These are phyloP conservation scores for Pisolithus tinctorius DNA, from an alignment of 768 basidiomycete species.

Conservation along the genomic window DNA sequence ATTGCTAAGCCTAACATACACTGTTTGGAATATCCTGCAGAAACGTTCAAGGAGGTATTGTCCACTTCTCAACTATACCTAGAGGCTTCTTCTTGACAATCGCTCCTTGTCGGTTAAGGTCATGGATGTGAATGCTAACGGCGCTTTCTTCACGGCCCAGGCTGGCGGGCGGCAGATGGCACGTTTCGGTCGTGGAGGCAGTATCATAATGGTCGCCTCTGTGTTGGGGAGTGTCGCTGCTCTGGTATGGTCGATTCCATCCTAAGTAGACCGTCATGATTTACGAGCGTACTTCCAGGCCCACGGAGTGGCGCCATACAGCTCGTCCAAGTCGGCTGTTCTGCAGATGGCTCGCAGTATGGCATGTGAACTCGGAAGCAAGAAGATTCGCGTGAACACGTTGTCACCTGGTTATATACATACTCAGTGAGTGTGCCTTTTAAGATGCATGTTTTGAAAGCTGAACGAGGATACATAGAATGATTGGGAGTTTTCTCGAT, in stretches of 20 bases:
- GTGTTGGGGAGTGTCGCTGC: constrained; percentile 66
- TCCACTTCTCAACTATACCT: constrained; percentile 1
- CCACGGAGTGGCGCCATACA: constrained; percentile 74
- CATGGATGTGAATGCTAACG: constrained; percentile 57
- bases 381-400: constrained; percentile 66
- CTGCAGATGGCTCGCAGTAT: constrained; percentile 77
- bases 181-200: constrained; percentile 39
- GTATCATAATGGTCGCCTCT: constrained; percentile 53
- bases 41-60: constrained; percentile 55
- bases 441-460: constrained; percentile 4
- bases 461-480: constrained; percentile 31
- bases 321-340: constrained; percentile 71
- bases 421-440: constrained; percentile 40
- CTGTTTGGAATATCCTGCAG: constrained; percentile 59
- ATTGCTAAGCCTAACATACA: constrained; percentile 53
- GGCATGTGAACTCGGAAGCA: constrained; percentile 69
- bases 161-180: constrained; percentile 55
- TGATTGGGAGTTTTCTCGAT: constrained; percentile 71
- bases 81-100: neutral
- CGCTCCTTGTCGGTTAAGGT: constrained; percentile 33
- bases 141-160: constrained; percentile 55
- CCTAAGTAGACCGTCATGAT: neutral
- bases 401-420: constrained; percentile 75
- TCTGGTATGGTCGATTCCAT: constrained; percentile 34
- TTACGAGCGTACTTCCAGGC: constrained; percentile 38